Base-by-base conservation (phyloP, 2,329 filamentous ascomycete genomes). In the Trichoderma sp. region DNA sequence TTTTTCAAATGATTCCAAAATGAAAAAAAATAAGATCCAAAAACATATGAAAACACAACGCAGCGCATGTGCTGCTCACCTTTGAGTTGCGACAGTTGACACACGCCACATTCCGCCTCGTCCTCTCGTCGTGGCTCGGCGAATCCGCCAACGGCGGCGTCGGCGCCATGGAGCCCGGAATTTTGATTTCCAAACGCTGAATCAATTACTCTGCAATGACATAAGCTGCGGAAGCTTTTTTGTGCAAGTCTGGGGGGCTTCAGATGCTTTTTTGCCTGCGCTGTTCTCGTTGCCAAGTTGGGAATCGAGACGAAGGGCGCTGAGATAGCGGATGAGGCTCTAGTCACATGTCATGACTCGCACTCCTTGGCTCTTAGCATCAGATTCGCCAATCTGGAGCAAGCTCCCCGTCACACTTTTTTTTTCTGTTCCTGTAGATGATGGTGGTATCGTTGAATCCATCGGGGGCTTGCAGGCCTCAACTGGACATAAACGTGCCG, bases 21-120 rank as follows among this genome's bases (percentile, higher is more conserved):
- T 5, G 9, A 17, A 32, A 32, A 8, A 12, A 4, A 4, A 25
- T 57, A 10, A n/a, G 32, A 17, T 50, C 2, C 34, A 32, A 32
- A 13, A 4, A 34, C 17, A 25, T n/a, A 35, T 15, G 15, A n/a
- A 17, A 12, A n/a, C 7, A 4, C n/a, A n/a, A n/a, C n/a, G 34
- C 4, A 12, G 5, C n/a, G 35, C 25, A 25, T 32, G 13, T 9
- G 15, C 2, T 19, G 69, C 75, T 73, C 70, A 80, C 79, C 74
- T 81, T 81, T 66, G 79, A 80, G 70, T 80, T 78, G 54, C 78
- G 78, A 67, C 78, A 80, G 72, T 74, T 79, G 64, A 80, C 74
- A 56, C 78, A 80, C 25, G 78, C 78, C 68, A 80, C 76, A 66
- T 79, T 80, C 65, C 78, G 74, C 60, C 77, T 76, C 53, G 78